Base-by-base conservation (phyloP, 2,329 filamentous ascomycete species). In the Cladosporium austrohemisphaericum region DNA sequence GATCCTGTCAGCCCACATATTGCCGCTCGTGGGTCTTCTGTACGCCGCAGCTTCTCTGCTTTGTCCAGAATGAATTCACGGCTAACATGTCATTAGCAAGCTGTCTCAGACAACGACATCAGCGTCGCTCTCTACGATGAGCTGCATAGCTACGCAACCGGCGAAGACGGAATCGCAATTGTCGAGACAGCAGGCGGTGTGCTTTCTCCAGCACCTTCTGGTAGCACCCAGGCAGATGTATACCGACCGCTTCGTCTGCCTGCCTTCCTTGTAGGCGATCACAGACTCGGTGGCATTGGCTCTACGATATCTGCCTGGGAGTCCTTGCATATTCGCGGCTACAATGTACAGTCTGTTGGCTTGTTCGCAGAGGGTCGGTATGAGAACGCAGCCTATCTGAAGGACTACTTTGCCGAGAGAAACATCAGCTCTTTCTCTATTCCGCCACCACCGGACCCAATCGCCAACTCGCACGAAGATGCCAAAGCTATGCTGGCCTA, bases 111-210 rank as follows among this genome's bases (percentile, higher is more conserved):
- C 40, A 55, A 56, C 40, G 62, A 69, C 28, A 67, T 71, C 5
- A 63, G 76, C 16, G 62, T 66, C 16, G 57, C 60, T 57, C 62
- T 72, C 1, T 69, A 74, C 48, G 70, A 77, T 1, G 62, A 67
- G 38, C 54, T 70, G 10, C 51, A 66, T 5, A 57, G 68, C n/a
- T 72, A 71, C 47, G 72, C 76, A 3, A 59, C 63, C 16, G 57
- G 58, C 2, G 68, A 69, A 4, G 64, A 71, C 37, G 78, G 78
- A n/a, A 80, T 84, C 67, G 70, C 86, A 1, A 76, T 94, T 38
- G 73, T 93, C 37, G 88, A 94, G 65, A 93, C 88, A 1, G 88
- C 88, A 1, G 88, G 88, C 1, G 88, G 88, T 1, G 85, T 92
- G 0, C 82, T 92, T 53, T 92, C 87, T 0, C 88, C 88, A 0